Conservation (phyloP, 306 rosid genomes). For the Quercus suber region DNA sequence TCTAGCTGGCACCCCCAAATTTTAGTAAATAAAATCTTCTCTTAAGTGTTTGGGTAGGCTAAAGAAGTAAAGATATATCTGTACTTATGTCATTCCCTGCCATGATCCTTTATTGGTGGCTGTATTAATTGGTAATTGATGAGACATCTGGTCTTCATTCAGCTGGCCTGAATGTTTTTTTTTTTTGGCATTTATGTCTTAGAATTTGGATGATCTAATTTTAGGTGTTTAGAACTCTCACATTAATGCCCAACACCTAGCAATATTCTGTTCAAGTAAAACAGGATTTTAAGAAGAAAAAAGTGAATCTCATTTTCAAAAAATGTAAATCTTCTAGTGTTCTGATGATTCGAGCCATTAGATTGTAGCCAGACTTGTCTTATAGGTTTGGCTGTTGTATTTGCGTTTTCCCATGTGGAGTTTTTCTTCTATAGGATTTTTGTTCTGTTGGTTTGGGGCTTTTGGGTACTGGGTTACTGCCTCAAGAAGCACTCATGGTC, state of each 20-base stretch:
- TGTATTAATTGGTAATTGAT: not conserved
- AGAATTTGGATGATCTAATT: not conserved
- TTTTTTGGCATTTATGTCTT: not conserved
- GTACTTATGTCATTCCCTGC: not conserved
- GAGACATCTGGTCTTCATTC: not conserved
- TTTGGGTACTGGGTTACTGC: not conserved
- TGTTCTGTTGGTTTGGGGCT: not conserved
- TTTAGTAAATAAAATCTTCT: conserved; percentile 10
- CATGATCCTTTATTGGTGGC: not conserved
- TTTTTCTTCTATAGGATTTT: not conserved
- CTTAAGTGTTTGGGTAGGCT: conserved; percentile 5
- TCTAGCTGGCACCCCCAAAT: not conserved
- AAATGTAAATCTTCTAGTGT: not conserved
- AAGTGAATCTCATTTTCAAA: not conserved
- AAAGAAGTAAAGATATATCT: not conserved
- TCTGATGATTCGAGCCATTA: not conserved
- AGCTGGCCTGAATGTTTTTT: not conserved
- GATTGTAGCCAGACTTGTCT: not conserved
- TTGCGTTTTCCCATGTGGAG: not conserved
- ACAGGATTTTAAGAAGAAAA: not conserved
- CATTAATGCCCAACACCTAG: not conserved
- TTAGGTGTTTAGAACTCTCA: not conserved
- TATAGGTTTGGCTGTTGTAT: not conserved
- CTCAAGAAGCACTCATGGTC: not conserved
- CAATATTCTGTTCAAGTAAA: not conserved